Conservation (phyloP, 2,329 filamentous ascomycete genomes). For the Colletotrichum liaoningense region DNA sequence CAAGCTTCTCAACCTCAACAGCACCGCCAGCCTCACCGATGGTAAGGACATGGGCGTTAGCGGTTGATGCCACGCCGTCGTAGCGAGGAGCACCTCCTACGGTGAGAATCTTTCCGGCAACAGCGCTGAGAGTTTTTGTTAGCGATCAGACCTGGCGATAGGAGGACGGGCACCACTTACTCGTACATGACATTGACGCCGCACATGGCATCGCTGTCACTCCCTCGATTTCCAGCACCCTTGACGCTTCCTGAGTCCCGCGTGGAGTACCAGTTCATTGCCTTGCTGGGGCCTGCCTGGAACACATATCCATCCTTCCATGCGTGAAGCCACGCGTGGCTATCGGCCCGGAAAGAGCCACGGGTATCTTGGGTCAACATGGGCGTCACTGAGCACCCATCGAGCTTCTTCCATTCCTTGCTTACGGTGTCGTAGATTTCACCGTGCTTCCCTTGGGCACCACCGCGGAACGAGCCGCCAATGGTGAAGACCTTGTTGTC, state of each 20-base stretch:
- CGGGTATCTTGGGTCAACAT: constrained; percentile 61
- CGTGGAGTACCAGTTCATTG: constrained; percentile 68
- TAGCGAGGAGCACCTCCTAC: constrained; percentile 61
- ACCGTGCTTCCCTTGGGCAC: constrained; percentile 60
- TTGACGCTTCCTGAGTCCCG: constrained; percentile 51
- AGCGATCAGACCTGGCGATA: neutral
- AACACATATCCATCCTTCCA: constrained; percentile 61
- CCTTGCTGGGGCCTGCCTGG: constrained; percentile 63
- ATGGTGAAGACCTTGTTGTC: constrained; percentile 67
- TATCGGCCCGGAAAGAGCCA: constrained; percentile 57
- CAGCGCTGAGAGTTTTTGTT: constrained; percentile 41
- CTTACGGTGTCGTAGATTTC: constrained; percentile 61
- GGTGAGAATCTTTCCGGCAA: constrained; percentile 62
- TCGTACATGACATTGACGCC: constrained; percentile 69
- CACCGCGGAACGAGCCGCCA: constrained; percentile 64
- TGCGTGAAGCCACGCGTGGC: constrained; percentile 44
- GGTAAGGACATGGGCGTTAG: constrained; percentile 60
- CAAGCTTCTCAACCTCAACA: neutral
- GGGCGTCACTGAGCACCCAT: constrained; percentile 54
- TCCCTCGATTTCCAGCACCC: constrained; percentile 52
- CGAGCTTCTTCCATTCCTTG: constrained; percentile 58
- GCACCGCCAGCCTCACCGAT: constrained; percentile 45
- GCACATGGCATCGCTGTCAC: constrained; percentile 61
- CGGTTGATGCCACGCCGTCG: constrained; percentile 50
- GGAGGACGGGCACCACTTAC: neutral